Conservation (phyloP, 2,329 filamentous ascomycete species). For the Hypoxylon sp. region DNA sequence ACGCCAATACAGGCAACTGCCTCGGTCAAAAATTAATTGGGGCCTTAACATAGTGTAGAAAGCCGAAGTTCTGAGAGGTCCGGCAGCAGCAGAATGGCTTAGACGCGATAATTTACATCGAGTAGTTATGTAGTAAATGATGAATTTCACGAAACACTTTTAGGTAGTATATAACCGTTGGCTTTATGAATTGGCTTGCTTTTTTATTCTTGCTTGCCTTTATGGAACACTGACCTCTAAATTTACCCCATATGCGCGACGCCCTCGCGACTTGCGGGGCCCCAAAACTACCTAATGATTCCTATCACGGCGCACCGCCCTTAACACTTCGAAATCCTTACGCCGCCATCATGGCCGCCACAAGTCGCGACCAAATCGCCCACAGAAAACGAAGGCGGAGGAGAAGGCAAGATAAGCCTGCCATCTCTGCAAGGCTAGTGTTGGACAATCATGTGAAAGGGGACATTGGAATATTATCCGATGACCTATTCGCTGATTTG, state of each 20-base stretch:
- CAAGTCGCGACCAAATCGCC: slow-evolving; percentile 33
- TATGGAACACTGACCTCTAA: slow-evolving; percentile 4
- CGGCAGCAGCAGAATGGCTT: slow-evolving; percentile 5
- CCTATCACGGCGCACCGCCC: slow-evolving; percentile 41
- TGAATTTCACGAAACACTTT: neutral
- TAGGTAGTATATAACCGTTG: neutral
- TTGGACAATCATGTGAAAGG: slow-evolving; percentile 89
- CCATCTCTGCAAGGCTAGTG: slow-evolving; percentile 83
- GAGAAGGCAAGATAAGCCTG: slow-evolving; percentile 77
- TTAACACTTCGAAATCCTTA: slow-evolving; percentile 17
- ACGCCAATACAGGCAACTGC: slow-evolving; percentile 23
- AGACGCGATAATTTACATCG: slow-evolving; percentile 12
- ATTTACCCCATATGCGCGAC: slow-evolving; percentile 36
- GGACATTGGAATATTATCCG: slow-evolving; percentile 87
- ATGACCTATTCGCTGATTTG: slow-evolving; percentile 86
- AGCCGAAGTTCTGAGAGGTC: slow-evolving; percentile 21
- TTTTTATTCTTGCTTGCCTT: neutral
- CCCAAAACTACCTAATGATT: slow-evolving; percentile 42
- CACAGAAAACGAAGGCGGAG: slow-evolving; percentile 63
- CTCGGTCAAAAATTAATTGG: slow-evolving; percentile 36
- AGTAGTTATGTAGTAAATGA: neutral
- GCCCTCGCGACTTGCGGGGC: slow-evolving; percentile 44
- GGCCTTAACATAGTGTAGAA: neutral
- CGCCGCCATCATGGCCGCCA: slow-evolving; percentile 44
- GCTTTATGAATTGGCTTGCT: slow-evolving; percentile 11